Base-by-base conservation (phyloP, 495 filamentous ascomycete genomes). In the Collariella sp. region DNA sequence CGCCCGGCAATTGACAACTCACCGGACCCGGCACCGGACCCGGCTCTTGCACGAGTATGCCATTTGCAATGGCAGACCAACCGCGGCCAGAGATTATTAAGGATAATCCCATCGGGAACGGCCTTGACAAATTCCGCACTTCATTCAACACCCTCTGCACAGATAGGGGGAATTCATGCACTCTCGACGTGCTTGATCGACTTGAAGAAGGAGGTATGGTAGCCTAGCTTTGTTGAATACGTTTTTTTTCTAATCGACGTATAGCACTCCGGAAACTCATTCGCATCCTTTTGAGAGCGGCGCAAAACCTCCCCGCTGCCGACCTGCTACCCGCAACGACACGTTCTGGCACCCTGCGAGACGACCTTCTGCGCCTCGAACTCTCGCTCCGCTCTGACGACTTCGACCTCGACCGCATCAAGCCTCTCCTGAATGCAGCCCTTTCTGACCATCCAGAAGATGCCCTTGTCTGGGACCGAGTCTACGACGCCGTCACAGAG, bases 381-480 rank as follows among this genome's bases (percentile, higher is more conserved):
- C 47, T 61, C 9, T 55, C 65, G 6, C 48, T 67, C 56, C 41
- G 43, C 51, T 70, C 70, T 47, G 58, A 67, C 46, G 54, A 68
- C 55, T 72, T 71, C 59, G 62, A 70, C 54, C 41, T 66, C 52
- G 60, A 69, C 39, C 57, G 59, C n/a, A 66, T 70, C 23, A 53
- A 56, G 35, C 63, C 62, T 35, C 60, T 71, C 52, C 53, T 72
- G 12, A 64, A 56, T 39, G 40, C 58, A 53, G 57, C 63, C 49
- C 50, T 73, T 51, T 40, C 58, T 19, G 46, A 62, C 19, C 39
- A 47, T 24, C 41, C 16, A 26, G 22, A 44, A 2, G 41, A 44
- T 44, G 5, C 41, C 13, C 41, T 44, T 7, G 15, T 44, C 41
- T 44, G 19, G 41, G 20, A 6, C 20, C 41, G 19, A 24, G 41